A percentile compares a stretch with the other conserved stretches of the same genome.
These are phyloP conservation scores for Glomus cerebriforme DNA, from an alignment of 192 early-diverging fungal genomes.

Conservation along the genomic window DNA sequence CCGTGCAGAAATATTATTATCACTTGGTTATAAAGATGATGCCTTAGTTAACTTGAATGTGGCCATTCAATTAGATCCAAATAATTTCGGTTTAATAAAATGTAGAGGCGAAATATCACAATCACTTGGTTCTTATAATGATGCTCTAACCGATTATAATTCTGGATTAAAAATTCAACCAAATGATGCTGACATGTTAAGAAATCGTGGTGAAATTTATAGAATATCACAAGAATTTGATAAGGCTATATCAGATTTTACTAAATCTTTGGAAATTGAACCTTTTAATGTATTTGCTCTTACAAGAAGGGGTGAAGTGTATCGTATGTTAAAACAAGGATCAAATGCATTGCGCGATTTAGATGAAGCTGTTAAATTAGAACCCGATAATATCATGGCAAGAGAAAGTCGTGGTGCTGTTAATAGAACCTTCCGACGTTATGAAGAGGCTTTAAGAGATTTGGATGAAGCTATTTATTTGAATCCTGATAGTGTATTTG, in stretches of 20 bases:
- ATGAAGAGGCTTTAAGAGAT: conserved; percentile 29
- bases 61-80: conserved; percentile 5
- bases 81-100: neutral
- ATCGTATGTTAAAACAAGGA: neutral
- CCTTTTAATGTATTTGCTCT: conserved; percentile 8
- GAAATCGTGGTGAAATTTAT: conserved; percentile 15
- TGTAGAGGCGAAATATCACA: neutral
- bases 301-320: conserved; percentile 11
- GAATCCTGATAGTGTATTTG: conserved; percentile 23
- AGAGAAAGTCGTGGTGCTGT: conserved; percentile 15
- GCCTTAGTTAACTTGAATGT: neutral
- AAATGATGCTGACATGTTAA: neutral
- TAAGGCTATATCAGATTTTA: conserved; percentile 22
- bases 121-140: neutral
- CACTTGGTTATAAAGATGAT: neutral
- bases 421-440: conserved; percentile 13
- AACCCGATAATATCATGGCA: conserved; percentile 22
- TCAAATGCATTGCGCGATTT: conserved; percentile 20
- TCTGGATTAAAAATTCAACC: neutral
- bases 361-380: conserved; percentile 7
- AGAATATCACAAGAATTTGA: conserved; percentile 4
- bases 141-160: conserved; percentile 12
- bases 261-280: conserved; percentile 2
- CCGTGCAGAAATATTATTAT: neutral
- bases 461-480: conserved; percentile 17